Evolutionary conservation across 768 basidiomycete genomes (phyloP).

Genomic region (Tulasnella calospora): DNA sequence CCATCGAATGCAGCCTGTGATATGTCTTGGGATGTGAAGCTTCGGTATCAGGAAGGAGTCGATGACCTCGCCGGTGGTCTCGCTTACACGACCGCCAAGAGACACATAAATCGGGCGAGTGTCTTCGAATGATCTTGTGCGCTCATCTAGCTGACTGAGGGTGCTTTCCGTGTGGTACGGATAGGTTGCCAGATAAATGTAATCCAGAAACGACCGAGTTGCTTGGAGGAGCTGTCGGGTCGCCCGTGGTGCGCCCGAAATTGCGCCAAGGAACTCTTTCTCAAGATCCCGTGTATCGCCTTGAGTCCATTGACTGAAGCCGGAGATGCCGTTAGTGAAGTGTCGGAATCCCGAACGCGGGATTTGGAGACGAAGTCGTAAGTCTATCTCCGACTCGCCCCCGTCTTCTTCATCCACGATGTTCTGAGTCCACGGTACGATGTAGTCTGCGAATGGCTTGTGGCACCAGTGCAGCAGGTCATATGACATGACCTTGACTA

Average conservation of each 20-base stretch:
- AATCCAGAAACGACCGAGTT: constrained; percentile 14
- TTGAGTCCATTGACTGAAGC: constrained; percentile 1
- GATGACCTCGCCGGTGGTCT: background rate
- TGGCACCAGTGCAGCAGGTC: background rate
- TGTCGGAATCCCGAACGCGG: background rate
- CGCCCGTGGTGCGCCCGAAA: background rate
- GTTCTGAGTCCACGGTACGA: background rate
- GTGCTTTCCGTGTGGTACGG: constrained; percentile 3
- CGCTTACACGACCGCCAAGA: background rate
- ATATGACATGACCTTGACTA: background rate
- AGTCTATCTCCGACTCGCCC: background rate
- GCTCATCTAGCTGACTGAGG: background rate
- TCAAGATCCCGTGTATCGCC: background rate
- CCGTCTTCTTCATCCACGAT: background rate
- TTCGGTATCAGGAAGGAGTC: background rate
- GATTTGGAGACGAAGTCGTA: background rate
- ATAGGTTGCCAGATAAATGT: constrained; percentile 8
- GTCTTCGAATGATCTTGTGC: background rate
- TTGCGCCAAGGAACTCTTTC: constrained; percentile 1
- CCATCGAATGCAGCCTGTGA: background rate
- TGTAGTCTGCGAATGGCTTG: background rate
- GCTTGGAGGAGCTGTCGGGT: background rate
- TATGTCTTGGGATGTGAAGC: background rate
- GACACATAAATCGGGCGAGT: background rate
- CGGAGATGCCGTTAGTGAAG: background rate